A percentile compares a stretch with the other conserved stretches of the same genome.
Conservation (phyloP, 371 early-diverging fungal species). For the Mucor piriformis region DNA sequence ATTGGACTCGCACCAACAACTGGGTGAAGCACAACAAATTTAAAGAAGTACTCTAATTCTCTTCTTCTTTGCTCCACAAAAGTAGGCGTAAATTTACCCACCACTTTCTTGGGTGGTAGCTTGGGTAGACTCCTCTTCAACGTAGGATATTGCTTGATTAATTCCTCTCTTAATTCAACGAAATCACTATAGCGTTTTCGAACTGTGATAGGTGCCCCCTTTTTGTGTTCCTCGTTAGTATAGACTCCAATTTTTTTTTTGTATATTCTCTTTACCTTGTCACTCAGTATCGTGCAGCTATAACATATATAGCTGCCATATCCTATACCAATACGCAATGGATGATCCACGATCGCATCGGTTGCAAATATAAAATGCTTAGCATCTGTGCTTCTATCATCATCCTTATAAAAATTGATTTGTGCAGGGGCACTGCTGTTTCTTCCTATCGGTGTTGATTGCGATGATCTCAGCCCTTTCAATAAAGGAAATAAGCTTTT, state of each 20-base stretch:
- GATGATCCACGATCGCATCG: slow-evolving; percentile 55
- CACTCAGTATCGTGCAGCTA: slow-evolving; percentile 53
- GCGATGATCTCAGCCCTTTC: slow-evolving; percentile 23
- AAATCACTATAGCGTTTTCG: slow-evolving; percentile 62
- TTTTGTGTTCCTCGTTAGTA: neutral
- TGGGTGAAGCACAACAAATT: slow-evolving; percentile 58
- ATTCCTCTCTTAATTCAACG: slow-evolving; percentile 48
- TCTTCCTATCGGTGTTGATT: slow-evolving; percentile 18
- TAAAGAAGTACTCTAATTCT: slow-evolving; percentile 63
- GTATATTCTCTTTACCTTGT: slow-evolving; percentile 34
- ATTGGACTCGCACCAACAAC: slow-evolving; percentile 47
- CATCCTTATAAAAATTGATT: slow-evolving; percentile 44
- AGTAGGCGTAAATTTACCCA: slow-evolving; percentile 54
- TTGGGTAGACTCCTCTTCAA: slow-evolving; percentile 53
- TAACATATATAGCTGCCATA: slow-evolving; percentile 60
- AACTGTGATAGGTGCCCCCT: slow-evolving; percentile 51
- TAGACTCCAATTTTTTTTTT: neutral
- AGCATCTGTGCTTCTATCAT: slow-evolving; percentile 16
- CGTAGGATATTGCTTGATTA: slow-evolving; percentile 42
- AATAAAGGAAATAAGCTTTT: slow-evolving; percentile 24
- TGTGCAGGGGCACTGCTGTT: slow-evolving; percentile 20
- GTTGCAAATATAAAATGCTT: slow-evolving; percentile 47
- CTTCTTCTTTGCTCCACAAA: slow-evolving; percentile 59
- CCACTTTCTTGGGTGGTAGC: slow-evolving; percentile 58
- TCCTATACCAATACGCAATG: slow-evolving; percentile 48